Evolutionary conservation across 352 stramenopile species (phyloP).

Genomic region (Globisporangium paroecandrum): DNA sequence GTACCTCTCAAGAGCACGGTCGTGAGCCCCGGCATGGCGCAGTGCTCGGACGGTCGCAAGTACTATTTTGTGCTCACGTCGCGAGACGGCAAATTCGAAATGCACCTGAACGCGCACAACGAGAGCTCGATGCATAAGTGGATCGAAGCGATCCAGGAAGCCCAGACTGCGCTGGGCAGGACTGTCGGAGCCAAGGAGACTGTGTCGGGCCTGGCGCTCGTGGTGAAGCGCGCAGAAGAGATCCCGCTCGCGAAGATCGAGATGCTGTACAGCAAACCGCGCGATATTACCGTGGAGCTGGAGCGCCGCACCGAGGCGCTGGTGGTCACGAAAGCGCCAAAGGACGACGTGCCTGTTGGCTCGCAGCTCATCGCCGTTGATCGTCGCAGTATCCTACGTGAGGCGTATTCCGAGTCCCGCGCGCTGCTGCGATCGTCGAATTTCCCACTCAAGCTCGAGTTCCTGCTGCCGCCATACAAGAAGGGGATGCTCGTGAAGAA

Average conservation of each 20-base stretch:
- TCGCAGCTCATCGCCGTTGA: slow-evolving; percentile 74
- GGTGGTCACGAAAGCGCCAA: slow-evolving; percentile 54
- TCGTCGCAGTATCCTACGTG: slow-evolving; percentile 54
- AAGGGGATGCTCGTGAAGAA: slow-evolving; percentile 80
- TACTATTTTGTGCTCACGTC: slow-evolving; percentile 87
- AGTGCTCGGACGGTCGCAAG: slow-evolving; percentile 72
- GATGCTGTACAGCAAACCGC: slow-evolving; percentile 50
- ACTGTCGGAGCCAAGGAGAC: slow-evolving; percentile 46
- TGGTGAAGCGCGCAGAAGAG: slow-evolving; percentile 76
- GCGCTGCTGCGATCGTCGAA: slow-evolving; percentile 43
- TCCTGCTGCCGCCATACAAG: slow-evolving; percentile 83
- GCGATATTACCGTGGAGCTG: slow-evolving; percentile 71
- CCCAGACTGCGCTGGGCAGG: slow-evolving; percentile 51
- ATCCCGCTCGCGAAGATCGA: slow-evolving; percentile 67
- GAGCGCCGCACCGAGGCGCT: slow-evolving; percentile 74
- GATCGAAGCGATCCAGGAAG: slow-evolving; percentile 83
- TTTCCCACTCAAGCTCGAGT: slow-evolving; percentile 71
- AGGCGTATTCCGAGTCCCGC: slow-evolving; percentile 55
- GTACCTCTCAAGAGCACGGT: slow-evolving; percentile 75
- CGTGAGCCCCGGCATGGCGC: slow-evolving; percentile 80
- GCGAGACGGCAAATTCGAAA: slow-evolving; percentile 79
- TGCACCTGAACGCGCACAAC: slow-evolving; percentile 80
- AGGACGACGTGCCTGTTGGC: slow-evolving; percentile 50
- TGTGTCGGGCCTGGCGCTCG: slow-evolving; percentile 57
- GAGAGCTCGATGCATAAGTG: slow-evolving; percentile 84